phyloP scores from a whole-genome alignment of 1,284 basidiomycete species.

The Cronartium quercuum region DNA sequence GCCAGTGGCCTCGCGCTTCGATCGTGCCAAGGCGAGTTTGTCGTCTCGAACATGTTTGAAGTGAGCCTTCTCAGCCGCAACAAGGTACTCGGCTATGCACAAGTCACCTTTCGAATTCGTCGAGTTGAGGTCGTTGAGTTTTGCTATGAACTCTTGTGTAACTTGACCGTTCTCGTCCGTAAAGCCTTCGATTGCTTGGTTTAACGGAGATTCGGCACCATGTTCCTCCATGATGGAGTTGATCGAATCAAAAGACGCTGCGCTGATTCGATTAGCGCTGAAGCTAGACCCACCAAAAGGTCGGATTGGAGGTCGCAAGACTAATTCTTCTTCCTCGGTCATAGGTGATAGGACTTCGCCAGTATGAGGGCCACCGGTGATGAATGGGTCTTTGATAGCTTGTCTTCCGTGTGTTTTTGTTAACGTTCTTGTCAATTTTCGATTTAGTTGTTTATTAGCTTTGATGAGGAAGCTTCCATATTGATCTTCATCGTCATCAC shows the following conservation, averaged over 20 bases:
- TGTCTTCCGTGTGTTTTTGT: conserved; percentile 35
- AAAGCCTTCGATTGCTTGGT: conserved; percentile 82
- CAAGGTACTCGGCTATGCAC: conserved; percentile 80
- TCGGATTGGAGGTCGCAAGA: conserved; percentile 23
- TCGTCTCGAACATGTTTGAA: conserved; percentile 79
- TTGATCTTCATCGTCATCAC: conserved; percentile 27
- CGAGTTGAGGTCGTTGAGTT: conserved; percentile 66
- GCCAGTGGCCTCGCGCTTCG: not conserved
- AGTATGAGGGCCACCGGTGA: not conserved
- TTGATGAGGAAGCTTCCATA: conserved; percentile 34
- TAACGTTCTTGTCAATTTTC: conserved; percentile 28
- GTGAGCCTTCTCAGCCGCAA: conserved; percentile 82
- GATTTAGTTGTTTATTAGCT: conserved; percentile 34
- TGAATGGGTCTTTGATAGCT: conserved; percentile 36
- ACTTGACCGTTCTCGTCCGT: conserved; percentile 87
- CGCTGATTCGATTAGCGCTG: not conserved
- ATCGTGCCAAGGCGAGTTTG: conserved; percentile 54
- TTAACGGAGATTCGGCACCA: conserved; percentile 68
- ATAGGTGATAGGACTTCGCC: not conserved
- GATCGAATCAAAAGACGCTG: conserved; percentile 70
- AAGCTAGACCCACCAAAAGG: conserved; percentile 9
- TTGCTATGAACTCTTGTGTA: conserved; percentile 77
- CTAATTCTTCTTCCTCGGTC: conserved; percentile 9
- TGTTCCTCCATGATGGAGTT: conserved; percentile 84
- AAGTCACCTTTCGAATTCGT: conserved; percentile 84